These are phyloP conservation scores for Candida palmyrensis DNA, from an alignment of 805 yeast genomes.

Conservation along the genomic window DNA sequence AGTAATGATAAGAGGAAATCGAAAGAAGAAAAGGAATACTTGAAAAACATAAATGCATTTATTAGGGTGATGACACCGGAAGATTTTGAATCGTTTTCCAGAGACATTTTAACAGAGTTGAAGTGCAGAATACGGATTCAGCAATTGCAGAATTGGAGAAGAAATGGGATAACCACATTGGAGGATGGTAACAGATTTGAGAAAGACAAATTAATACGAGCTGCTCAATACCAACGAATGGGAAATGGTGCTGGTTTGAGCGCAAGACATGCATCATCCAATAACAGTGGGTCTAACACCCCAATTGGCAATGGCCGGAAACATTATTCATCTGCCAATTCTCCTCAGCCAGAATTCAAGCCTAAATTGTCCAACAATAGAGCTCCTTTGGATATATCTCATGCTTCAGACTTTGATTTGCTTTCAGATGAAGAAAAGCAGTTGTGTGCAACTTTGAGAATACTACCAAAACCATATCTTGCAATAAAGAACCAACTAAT, in stretches of 20 bases:
- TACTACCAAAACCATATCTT: slow-evolving; percentile 88
- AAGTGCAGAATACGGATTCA: slow-evolving; percentile 75
- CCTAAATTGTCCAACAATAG: slow-evolving; percentile 40
- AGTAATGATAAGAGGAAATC: slow-evolving; percentile 79
- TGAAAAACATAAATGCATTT: slow-evolving; percentile 70
- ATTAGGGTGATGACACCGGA: slow-evolving; percentile 74
- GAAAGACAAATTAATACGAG: slow-evolving; percentile 72
- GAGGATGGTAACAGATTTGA: slow-evolving; percentile 85
- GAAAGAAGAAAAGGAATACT: slow-evolving; percentile 84
- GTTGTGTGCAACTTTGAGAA: slow-evolving; percentile 75
- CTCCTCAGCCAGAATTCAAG: slow-evolving; percentile 38
- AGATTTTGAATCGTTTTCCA: slow-evolving; percentile 73
- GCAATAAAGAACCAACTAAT: slow-evolving; percentile 88
- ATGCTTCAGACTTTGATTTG: slow-evolving; percentile 77
- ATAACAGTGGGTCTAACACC: slow-evolving; percentile 13
- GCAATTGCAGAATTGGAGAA: slow-evolving; percentile 90
- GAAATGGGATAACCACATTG: slow-evolving; percentile 77
- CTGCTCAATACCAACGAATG: slow-evolving; percentile 56
- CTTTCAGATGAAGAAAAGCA: slow-evolving; percentile 85
- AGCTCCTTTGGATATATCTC: slow-evolving; percentile 62
- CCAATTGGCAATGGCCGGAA: slow-evolving; percentile 15
- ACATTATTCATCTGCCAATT: slow-evolving; percentile 16
- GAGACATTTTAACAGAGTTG: slow-evolving; percentile 72
- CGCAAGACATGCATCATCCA: slow-evolving; percentile 15
- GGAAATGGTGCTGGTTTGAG: slow-evolving; percentile 32